Base-by-base conservation (phyloP, 1,139 yeast genomes). In the Geotrichum reessii region DNA sequence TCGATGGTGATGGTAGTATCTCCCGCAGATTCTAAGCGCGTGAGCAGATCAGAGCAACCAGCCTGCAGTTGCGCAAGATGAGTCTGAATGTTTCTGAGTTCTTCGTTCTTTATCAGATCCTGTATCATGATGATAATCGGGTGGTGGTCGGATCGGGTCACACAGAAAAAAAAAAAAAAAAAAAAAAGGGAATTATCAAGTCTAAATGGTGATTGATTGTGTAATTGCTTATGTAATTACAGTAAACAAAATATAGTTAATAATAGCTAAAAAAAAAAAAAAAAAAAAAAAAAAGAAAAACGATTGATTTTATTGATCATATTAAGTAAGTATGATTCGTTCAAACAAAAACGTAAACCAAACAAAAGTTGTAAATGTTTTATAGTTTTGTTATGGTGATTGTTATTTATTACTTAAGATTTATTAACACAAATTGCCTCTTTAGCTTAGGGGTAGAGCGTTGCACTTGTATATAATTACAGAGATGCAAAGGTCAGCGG, bases 41-140 rank as follows among this genome's bases (percentile, higher is more conserved):
- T 14, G 5, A 53, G 51, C 9, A 53, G 47, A 21, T 50, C 57
- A 28, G n/a, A 21, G 47, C 52, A 52, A 25, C 52, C 60, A 53
- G 47, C 50, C 47, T 54, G 60, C 47, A 51, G 25, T 52, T 33
- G 54, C 53, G 27, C 50, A 52, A 50, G 52, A 53, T 47, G 57
- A n/a, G 40, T 12, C 47, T 53, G 55, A 11, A 53, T 47, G 4
- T 50, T n/a, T 5, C 22, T n/a, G 9, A 53, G 44, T 17, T 33
- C 33, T 12, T 53, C 55, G 14, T 53, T 25, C 11, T 42, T 47
- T 24, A 47, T 21, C 17, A 47, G 33, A 33, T 53, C 55, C 22
- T 53, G 55, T 31, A 51, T 53, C 55, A 52, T 52, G 31, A 17
- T n/a, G 22, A 27, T 37, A 17, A 3, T 8, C 44, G 44, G 44